Evolutionary conservation across 2,329 filamentous ascomycete genomes (phyloP).

Genomic region (Fusarium neocosmosporiellum): DNA sequence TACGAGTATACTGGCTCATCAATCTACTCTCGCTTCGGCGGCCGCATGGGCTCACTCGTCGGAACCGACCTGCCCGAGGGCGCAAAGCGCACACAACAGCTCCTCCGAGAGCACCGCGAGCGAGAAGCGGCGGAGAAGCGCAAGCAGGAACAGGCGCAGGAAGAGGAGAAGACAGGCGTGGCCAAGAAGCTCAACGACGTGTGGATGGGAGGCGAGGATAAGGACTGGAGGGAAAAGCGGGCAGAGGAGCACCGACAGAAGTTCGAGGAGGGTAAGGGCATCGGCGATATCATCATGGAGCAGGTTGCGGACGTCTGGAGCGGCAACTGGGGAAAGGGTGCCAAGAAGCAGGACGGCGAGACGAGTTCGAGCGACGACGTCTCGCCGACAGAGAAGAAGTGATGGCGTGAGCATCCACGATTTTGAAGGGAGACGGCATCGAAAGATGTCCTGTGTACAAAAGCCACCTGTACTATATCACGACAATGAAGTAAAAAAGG

Average conservation of each 20-base stretch:
- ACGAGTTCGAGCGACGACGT: slow-evolving; percentile 21
- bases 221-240: slow-evolving; percentile 65
- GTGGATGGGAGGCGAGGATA: slow-evolving; percentile 69
- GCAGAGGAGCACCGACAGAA: slow-evolving; percentile 63
- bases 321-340: slow-evolving; percentile 49
- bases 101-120: slow-evolving; percentile 60
- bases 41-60: slow-evolving; percentile 58
- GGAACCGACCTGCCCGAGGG: slow-evolving; percentile 68
- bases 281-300: slow-evolving; percentile 66
- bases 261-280: slow-evolving; percentile 65
- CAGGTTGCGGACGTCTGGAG: slow-evolving; percentile 67
- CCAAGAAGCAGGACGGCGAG: slow-evolving; percentile 45
- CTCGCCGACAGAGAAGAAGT: slow-evolving; percentile 35
- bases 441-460: slow-evolving; percentile 18
- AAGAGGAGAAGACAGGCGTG: slow-evolving; percentile 47
- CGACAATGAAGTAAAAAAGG: slow-evolving; percentile 4
- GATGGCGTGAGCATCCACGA: slow-evolving; percentile 7
- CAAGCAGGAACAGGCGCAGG: slow-evolving; percentile 28
- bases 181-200: slow-evolving; percentile 57
- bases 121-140: slow-evolving; percentile 48
- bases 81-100: slow-evolving; percentile 59
- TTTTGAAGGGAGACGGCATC: neutral
- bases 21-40: slow-evolving; percentile 59
- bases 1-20: slow-evolving; percentile 68
- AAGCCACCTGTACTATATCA: slow-evolving; percentile 29